Conservation (phyloP, 2,329 filamentous ascomycete genomes). For the Phaeosphaeria sp. region DNA sequence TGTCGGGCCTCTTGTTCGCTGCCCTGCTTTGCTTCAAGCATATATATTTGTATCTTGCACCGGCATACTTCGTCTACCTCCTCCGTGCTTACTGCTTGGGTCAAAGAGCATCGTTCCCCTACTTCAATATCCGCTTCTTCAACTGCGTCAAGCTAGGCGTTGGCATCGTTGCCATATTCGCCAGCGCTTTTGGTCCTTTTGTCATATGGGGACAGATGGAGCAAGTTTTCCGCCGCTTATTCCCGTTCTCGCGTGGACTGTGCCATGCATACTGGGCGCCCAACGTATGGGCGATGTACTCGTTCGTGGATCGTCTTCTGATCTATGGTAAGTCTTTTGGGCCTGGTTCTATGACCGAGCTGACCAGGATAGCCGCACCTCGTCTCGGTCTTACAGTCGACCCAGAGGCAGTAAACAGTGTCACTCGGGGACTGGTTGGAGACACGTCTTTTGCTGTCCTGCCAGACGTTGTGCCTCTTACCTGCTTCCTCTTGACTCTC, state of each 20-base stretch:
- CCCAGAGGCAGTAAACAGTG: constrained; percentile 78
- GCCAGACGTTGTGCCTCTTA: constrained; percentile 79
- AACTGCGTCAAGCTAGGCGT: constrained; percentile 85
- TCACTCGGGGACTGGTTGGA: constrained; percentile 90
- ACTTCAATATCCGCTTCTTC: constrained; percentile 69
- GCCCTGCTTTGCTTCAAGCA: constrained; percentile 92
- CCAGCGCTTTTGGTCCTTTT: constrained; percentile 88
- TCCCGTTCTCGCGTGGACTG: constrained; percentile 90
- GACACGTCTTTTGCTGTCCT: constrained; percentile 94
- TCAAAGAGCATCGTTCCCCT: constrained; percentile 74
- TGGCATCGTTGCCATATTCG: constrained; percentile 75
- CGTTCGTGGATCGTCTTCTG: constrained; percentile 82
- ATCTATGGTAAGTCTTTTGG: constrained; percentile 70
- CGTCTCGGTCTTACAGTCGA: constrained; percentile 78
- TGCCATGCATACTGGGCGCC: constrained; percentile 99
- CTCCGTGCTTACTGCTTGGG: constrained; percentile 89
- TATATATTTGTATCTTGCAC: constrained; percentile 95
- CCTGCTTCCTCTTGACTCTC: constrained; percentile 83
- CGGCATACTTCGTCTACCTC: constrained; percentile 93
- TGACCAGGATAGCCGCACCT: constrained; percentile 71
- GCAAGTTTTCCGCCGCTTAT: constrained; percentile 83
- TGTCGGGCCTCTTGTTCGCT: constrained; percentile 84
- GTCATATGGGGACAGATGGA: constrained; percentile 79
- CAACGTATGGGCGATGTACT: constrained; percentile 97
- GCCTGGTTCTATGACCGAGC: neutral